Base-by-base conservation (phyloP, 441 rosid species). In the Breynia disticha region DNA sequence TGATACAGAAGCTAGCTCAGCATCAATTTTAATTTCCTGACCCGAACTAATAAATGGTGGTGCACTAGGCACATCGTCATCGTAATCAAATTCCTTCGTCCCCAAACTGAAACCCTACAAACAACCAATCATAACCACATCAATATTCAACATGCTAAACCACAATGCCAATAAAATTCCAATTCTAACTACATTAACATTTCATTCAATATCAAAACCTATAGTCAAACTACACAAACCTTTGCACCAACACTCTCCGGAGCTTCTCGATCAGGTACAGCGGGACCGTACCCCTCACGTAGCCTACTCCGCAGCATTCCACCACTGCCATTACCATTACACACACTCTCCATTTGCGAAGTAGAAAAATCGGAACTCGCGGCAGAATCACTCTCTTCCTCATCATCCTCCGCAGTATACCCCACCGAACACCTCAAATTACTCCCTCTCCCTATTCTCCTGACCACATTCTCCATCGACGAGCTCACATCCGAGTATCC, bases 321-420 rank as follows among this genome's bases (percentile, higher is more conserved):
- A 55, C 82, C 77, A 56, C 64, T n/a, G n/a, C n/a, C n/a, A n/a
- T n/a, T n/a, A n/a, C n/a, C 72, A 20, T 64, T 64, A 67, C 32
- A 24, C 7, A 24, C 32, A 24, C 82, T 87, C 55, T 75, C 84
- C 21, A 64, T 68, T 62, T 78, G 86, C 2, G 80, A 73, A 63
- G 81, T 63, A 19, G 97, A 84, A 77, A 79, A 86, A 65, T 86
- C 97, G 1, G 98, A 86, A 76, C 97, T 86, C 47, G 72, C 74
- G 65, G 83, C 90, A 0, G 96, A 89, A 79, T 86, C 96, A 0
- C 95, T 78, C n/a, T 74, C 78, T 61, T 77, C 97, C 21, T 81
- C 88, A 41, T 84, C 89, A 21, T 75, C 78, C 32, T 78, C 75
- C 19, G 57, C 71, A 15, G 75, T 73, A 55, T 74, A 85, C 24